Evolutionary conservation across 2,329 filamentous ascomycete species (phyloP), one percentile per base, ranked within the genome.

Genomic region (Trichoderma harzianum): DNA sequence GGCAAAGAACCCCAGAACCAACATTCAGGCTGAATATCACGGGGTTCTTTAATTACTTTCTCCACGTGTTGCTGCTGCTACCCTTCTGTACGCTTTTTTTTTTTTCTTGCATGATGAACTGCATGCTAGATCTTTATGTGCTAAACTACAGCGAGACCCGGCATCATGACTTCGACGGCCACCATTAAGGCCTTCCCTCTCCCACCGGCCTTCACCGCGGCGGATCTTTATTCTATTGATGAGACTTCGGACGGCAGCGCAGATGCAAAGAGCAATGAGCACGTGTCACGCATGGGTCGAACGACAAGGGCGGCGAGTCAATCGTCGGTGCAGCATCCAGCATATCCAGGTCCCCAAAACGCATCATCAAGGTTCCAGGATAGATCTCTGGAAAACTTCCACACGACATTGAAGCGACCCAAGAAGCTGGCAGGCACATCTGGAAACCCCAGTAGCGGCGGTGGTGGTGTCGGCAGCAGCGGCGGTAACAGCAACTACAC

Each of bases 401-500:
- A 76, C 2, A 57, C 69, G 10, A 72, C 75, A 26, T 77, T 83
- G 39, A 83, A 83, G 75, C 77, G 81, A 5, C 82, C 82, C 12
- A 78, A 79, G 69, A 81, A 80, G 72, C 78, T 83, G 4, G 81
- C 82, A 2, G 71, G 73, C 43, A 60, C 70, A 32, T 30, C 71
- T 34, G 63, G 39, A 39, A 67, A 60, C n/a, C 24, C 28, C 12
- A 24, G 26, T 16, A 4, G 34, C n/a, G n/a, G 55, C 36, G 53
- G 30, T 28, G 26, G 34, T 26, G 32, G 57, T 39, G 24, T 26
- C 39, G 58, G 55, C 34, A 11, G 53, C 55, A 36, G 39, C 68
- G 36, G 26, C 68, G 24, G 28, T 57, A 30, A 43, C 70, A 51
- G 39, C 63, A 67, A 62, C 57, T 61, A 53, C 26, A 76, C 75